These are phyloP conservation scores for Torrubiellomyces zombiae DNA, from an alignment of 2,329 filamentous ascomycete species.

Conservation along the genomic window DNA sequence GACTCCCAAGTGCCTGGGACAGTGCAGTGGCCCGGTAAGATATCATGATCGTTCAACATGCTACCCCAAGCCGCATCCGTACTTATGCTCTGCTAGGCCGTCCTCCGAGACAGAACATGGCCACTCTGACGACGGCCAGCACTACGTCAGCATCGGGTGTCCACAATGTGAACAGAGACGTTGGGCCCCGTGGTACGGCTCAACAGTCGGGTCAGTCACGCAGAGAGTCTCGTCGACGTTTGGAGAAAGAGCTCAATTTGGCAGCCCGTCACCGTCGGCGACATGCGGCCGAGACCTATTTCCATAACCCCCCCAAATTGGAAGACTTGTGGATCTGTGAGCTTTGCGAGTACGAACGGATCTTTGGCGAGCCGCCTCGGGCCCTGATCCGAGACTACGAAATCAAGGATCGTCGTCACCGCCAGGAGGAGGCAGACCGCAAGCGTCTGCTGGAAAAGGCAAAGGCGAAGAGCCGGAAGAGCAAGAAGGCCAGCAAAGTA, in stretches of 20 bases:
- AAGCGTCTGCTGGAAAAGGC: conserved; percentile 76
- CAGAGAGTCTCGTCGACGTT: conserved; percentile 46
- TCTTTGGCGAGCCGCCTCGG: conserved; percentile 74
- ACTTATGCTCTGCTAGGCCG: conserved; percentile 8
- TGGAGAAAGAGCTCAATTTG: conserved; percentile 53
- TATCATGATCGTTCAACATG: too few relatives aligned
- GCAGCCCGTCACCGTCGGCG: conserved; percentile 66
- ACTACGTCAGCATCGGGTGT: too few relatives aligned
- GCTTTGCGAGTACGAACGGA: conserved; percentile 94
- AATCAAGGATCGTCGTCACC: conserved; percentile 75
- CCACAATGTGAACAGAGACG: too few relatives aligned
- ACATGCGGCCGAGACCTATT: conserved; percentile 61
- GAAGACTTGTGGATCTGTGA: conserved; percentile 91
- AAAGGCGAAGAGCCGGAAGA: conserved; percentile 82
- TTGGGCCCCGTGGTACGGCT: too few relatives aligned
- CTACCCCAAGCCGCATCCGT: too few relatives aligned
- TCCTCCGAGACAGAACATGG: conserved; percentile 8
- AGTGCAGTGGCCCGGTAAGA: conserved; percentile 53
- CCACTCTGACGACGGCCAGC: conserved; percentile 7
- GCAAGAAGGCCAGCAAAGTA: conserved; percentile 60
- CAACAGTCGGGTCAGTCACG: conserved; percentile 16
- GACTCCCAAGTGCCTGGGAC: conserved; percentile 74
- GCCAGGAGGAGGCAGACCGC: conserved; percentile 74
- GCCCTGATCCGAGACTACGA: conserved; percentile 85
- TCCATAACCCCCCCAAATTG: conserved; percentile 48